These are phyloP conservation scores for Nicotiana sylvestris DNA, from an alignment of 257 asterid species.

Conservation along the genomic window DNA sequence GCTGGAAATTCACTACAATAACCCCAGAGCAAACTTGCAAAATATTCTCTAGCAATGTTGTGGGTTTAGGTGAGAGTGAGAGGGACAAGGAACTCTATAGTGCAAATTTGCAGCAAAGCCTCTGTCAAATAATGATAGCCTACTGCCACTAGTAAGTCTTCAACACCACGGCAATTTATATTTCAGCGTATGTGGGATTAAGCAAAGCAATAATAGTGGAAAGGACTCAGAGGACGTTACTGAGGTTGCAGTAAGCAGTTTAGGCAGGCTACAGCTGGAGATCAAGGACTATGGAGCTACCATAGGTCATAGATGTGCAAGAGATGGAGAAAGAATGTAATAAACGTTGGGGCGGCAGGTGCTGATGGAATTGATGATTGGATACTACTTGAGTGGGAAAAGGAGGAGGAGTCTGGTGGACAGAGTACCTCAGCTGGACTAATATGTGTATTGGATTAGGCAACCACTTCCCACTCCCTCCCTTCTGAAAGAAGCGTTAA, in stretches of 20 bases:
- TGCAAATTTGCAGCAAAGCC: neutral
- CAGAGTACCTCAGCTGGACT: too few species aligned
- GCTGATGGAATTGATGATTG: neutral
- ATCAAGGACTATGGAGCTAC: neutral
- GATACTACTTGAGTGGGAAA: neutral
- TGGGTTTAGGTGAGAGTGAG: neutral
- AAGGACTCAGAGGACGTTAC: neutral
- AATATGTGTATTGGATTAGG: neutral
- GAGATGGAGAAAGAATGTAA: neutral
- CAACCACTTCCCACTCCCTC: neutral
- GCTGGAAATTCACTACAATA: neutral
- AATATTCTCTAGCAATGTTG: neutral
- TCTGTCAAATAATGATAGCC: neutral
- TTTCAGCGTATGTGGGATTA: neutral
- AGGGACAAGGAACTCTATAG: neutral
- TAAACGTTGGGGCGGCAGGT: neutral
- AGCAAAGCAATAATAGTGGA: neutral
- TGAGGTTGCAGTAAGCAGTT: slow-evolving; percentile 3
- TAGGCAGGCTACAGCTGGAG: neutral
- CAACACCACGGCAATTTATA: neutral
- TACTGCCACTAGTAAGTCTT: neutral
- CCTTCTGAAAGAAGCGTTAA: neutral
- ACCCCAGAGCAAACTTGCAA: neutral
- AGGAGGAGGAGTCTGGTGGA: neutral
- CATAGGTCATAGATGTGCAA: neutral